Evolutionary conservation across 352 stramenopile species (phyloP), one percentile per base, ranked within the genome.

Genomic region (Chrysophaeum taylorii): DNA sequence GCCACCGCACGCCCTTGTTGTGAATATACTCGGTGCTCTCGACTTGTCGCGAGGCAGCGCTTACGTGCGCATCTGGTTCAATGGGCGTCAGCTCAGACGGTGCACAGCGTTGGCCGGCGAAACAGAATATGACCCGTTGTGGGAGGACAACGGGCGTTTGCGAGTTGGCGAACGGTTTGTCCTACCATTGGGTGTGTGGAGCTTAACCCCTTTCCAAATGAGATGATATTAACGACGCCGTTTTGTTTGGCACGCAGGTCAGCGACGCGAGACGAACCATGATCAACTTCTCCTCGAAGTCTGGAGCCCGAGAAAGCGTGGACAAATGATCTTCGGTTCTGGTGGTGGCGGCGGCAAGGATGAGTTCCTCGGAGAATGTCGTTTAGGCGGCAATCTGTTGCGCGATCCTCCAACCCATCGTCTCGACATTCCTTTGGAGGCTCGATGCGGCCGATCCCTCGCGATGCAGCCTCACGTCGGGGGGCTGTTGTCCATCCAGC

Each of bases 231-330:
- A n/a, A n/a, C n/a, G n/a, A n/a, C n/a, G n/a, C n/a, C n/a, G n/a
- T n/a, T n/a, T n/a, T n/a, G n/a, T n/a, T 33, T 21, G 25, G 48
- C 18, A 5, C 25, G 5, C 33, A n/a, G 48, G 48, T 12, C 39
- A 21, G 33, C 48, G 33, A 60, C 25, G 48, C 25, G 25, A 7
- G 39, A 60, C 9, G 5, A 60, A 33, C 48, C n/a, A 60, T 33
- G 48, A 60, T 60, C 48, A 60, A 33, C 18, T 60, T 18, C 48
- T 60, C 18, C n/a, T 60, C 21, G 48, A 60, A 25, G 25, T 60
- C 18, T 60, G 48, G 39, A 25, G n/a, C n/a, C n/a, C n/a, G n/a
- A n/a, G n/a, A n/a, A n/a, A n/a, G n/a, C n/a, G n/a, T n/a, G n/a
- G n/a, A n/a, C n/a, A n/a, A n/a, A n/a, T n/a, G n/a, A n/a, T n/a